Conservation (phyloP, 257 asterid species). For the Solanum peruvianum region DNA sequence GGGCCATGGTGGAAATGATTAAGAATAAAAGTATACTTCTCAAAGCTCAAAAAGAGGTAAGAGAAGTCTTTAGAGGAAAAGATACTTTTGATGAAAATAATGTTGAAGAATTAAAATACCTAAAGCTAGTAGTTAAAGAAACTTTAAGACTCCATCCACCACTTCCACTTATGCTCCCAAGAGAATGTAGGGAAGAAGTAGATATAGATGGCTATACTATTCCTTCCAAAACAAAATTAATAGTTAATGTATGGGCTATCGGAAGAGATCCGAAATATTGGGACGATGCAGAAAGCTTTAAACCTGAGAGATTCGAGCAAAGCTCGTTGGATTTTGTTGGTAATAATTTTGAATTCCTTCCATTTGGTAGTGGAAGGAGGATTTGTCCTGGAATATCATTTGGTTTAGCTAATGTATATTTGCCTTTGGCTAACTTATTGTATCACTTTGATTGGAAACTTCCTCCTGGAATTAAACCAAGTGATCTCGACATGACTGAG, state of each 20-base stretch:
- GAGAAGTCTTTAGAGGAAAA: not conserved
- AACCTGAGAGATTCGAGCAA: not conserved
- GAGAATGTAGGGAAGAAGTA: not conserved
- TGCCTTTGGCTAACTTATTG: not conserved
- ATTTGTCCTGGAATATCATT: slow-evolving; percentile 3
- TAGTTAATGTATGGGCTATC: slow-evolving; percentile 4
- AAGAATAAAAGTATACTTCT: not conserved
- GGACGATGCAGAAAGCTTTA: not conserved
- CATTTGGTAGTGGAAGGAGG: slow-evolving; percentile 7
- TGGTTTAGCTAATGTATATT: not conserved
- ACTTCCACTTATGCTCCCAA: not conserved
- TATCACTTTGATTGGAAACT: slow-evolving; percentile 8
- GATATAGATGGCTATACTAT: not conserved
- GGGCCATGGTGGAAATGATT: slow-evolving; percentile 8
- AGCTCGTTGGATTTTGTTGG: not conserved
- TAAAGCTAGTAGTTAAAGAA: slow-evolving; percentile 3
- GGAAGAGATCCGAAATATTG: not conserved
- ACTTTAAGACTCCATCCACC: slow-evolving; percentile 2
- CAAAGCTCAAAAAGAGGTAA: slow-evolving; percentile 5
- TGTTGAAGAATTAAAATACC: not conserved
- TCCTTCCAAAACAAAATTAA: not conserved
- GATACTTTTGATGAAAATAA: not conserved
- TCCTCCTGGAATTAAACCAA: not conserved
- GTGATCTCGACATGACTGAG: not conserved
- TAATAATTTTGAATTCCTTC: not conserved